Percentiles rank a stretch among this genome's conserved stretches.
phyloP scores from a whole-genome alignment of 139 green algal species.

The Closterium sp. region DNA sequence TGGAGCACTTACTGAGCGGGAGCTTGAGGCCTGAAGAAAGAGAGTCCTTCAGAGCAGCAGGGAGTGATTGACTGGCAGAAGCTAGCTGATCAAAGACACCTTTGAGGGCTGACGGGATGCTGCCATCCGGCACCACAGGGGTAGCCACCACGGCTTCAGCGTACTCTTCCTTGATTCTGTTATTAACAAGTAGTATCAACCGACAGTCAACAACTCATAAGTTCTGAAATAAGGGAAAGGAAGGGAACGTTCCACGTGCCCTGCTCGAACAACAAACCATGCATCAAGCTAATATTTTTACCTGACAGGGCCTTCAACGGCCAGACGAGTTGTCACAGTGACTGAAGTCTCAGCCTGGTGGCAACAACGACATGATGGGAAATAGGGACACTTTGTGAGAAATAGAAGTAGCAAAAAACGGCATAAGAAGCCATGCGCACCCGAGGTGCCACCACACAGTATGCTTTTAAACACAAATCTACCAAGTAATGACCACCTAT shows the following conservation, averaged over 20 bases:
- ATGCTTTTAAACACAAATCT: too few species aligned
- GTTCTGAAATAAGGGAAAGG: neutral
- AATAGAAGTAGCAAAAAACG: neutral
- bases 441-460: too few species aligned
- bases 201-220: neutral
- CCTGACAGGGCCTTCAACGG: neutral
- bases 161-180: conserved; percentile 46
- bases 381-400: neutral
- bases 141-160: conserved; percentile 31
- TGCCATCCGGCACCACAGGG: conserved; percentile 25
- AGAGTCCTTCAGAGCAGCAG: conserved; percentile 14
- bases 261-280: neutral
- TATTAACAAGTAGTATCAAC: neutral
- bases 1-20: conserved; percentile 15
- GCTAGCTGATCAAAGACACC: conserved; percentile 22
- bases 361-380: neutral
- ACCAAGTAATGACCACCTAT: too few species aligned
- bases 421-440: too few species aligned
- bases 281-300: neutral
- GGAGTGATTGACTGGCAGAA: conserved; percentile 19
- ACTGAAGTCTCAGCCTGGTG: neutral
- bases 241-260: neutral
- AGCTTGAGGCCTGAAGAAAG: conserved; percentile 27
- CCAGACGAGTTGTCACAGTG: neutral
- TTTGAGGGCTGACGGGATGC: conserved; percentile 23